Conservation (phyloP, 163 green algal species). For the Scenedesmus sp. region DNA sequence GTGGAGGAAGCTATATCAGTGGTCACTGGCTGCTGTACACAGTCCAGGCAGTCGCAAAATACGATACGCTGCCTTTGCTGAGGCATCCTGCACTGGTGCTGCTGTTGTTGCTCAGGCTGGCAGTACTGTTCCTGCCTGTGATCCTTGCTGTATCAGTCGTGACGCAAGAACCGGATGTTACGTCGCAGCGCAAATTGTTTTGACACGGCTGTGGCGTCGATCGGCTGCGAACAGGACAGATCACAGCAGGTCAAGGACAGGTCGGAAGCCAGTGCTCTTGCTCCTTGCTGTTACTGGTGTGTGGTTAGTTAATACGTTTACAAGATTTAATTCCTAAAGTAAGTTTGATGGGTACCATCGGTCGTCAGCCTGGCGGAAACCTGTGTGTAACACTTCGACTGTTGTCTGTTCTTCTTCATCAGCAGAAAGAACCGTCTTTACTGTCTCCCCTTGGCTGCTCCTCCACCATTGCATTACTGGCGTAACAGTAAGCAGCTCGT, state of each 20-base stretch:
- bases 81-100: constrained; percentile 34
- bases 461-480: too few species aligned
- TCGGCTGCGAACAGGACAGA: not conserved
- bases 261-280: not conserved
- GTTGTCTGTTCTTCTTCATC: too few species aligned
- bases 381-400: too few species aligned
- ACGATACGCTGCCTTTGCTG: constrained; percentile 56
- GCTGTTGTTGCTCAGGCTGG: not conserved
- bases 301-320: too few species aligned
- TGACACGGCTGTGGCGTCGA: not conserved
- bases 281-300: too few species aligned
- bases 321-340: too few species aligned
- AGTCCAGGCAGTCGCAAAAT: constrained; percentile 60
- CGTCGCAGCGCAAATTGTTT: not conserved
- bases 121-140: not conserved
- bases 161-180: not conserved
- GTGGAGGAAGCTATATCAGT: constrained; percentile 7
- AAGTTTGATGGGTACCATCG: too few species aligned
- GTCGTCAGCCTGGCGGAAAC: too few species aligned
- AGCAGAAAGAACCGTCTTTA: too few species aligned
- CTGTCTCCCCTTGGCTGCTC: too few species aligned
- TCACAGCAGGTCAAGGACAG: not conserved
- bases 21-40: constrained; percentile 36
- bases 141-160: not conserved
- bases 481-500: too few species aligned